phyloP scores from a whole-genome alignment of 2,329 filamentous ascomycete species.

The Verticillium zaregamsianum region DNA sequence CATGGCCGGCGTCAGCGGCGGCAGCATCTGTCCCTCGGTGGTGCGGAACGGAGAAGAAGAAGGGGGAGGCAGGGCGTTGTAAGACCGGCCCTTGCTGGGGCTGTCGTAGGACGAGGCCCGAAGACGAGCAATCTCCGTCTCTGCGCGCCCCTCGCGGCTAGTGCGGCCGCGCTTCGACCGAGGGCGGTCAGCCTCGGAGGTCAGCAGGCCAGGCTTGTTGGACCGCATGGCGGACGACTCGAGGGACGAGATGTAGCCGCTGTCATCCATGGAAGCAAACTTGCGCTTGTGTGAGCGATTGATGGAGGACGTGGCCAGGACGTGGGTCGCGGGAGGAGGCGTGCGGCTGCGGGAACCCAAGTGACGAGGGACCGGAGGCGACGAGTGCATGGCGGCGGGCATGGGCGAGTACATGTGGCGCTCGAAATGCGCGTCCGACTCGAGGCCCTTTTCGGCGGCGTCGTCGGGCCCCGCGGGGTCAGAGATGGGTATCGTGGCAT shows the following conservation, averaged over 20 bases:
- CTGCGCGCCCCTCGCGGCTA: conserved; percentile 63
- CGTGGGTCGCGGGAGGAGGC: conserved; percentile 65
- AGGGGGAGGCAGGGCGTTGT: conserved; percentile 44
- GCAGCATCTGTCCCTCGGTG: conserved; percentile 56
- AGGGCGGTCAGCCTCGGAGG: conserved; percentile 76
- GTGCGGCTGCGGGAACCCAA: conserved; percentile 62
- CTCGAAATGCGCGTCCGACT: conserved; percentile 35
- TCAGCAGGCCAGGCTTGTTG: conserved; percentile 60
- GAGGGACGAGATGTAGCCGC: conserved; percentile 93
- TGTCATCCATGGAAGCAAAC: conserved; percentile 78
- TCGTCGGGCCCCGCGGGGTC: conserved; percentile 57
- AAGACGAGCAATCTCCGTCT: conserved; percentile 91
- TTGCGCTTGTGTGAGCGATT: conserved; percentile 70
- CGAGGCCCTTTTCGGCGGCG: conserved; percentile 34
- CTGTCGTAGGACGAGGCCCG: conserved; percentile 92
- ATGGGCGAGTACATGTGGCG: conserved; percentile 66
- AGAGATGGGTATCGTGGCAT: conserved; percentile 72
- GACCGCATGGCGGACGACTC: conserved; percentile 84
- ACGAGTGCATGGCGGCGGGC: conserved; percentile 73
- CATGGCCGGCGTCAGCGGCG: conserved; percentile 77
- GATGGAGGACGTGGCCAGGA: conserved; percentile 55
- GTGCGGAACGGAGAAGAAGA: conserved; percentile 68
- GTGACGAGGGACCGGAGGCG: conserved; percentile 72
- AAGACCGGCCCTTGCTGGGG: conserved; percentile 66
- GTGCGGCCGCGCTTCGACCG: conserved; percentile 61